Evolutionary conservation across 352 stramenopile genomes (phyloP).

Genomic region (Globisporangium nodosum): DNA sequence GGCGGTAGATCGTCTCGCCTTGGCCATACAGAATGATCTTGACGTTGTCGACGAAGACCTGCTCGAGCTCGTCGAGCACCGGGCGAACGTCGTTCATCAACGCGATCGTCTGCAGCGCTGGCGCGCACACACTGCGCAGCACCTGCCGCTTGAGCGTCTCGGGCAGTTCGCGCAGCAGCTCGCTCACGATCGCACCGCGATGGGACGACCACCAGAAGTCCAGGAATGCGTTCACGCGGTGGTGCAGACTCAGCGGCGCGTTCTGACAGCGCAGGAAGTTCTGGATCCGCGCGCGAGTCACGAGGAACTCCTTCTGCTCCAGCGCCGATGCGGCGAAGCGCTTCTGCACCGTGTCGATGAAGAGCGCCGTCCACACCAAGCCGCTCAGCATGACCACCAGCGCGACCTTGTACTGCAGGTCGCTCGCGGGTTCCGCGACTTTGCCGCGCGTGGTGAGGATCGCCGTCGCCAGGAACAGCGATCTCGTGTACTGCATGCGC

Average conservation of each 20-base stretch:
- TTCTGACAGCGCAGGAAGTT: conserved; percentile 36
- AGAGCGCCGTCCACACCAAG: conserved; percentile 33
- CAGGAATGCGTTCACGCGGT: conserved; percentile 37
- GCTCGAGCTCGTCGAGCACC: conserved; percentile 22
- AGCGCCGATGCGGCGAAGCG: conserved; percentile 33
- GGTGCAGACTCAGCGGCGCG: conserved; percentile 26
- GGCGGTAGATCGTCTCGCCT: conserved; percentile 27
- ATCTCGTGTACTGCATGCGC: conserved; percentile 23
- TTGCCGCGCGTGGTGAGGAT: conserved; percentile 22
- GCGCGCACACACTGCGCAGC: conserved; percentile 25
- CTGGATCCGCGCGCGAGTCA: conserved; percentile 27
- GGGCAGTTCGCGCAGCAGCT: conserved; percentile 29
- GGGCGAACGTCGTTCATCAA: conserved; percentile 17
- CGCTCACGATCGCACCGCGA: conserved; percentile 30
- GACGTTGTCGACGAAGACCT: conserved; percentile 30
- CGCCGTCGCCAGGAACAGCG: conserved; percentile 24
- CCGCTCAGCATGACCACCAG: conserved; percentile 35
- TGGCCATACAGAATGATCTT: conserved; percentile 35
- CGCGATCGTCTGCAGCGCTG: conserved; percentile 26
- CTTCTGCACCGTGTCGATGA: conserved; percentile 44
- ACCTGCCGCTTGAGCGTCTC: conserved; percentile 20
- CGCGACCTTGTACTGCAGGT: conserved; percentile 28
- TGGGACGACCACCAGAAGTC: conserved; percentile 47
- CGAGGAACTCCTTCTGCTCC: conserved; percentile 43
- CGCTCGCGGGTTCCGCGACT: conserved; percentile 24